Conservation (phyloP, 257 asterid genomes). For the Hygrophila difformis region DNA sequence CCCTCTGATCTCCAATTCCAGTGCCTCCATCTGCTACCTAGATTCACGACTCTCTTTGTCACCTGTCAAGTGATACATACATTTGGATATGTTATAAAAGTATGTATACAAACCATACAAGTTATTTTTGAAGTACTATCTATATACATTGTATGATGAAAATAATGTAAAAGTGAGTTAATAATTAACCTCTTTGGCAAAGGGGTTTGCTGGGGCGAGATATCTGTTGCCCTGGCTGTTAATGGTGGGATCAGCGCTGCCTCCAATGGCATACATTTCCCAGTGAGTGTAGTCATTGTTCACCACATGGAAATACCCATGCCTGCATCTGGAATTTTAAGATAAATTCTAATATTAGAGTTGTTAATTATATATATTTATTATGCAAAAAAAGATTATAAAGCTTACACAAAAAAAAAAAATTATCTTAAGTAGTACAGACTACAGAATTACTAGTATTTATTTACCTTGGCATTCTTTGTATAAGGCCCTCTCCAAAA, state of each 20-base stretch:
- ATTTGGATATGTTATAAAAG: no score
- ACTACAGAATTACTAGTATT: no score
- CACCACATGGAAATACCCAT: slow-evolving; percentile 89
- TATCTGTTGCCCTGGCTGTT: slow-evolving; percentile 94
- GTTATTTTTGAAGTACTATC: no score
- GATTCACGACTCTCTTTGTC: slow-evolving; percentile 50
- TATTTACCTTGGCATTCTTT: slow-evolving; percentile 51
- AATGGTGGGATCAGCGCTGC: slow-evolving; percentile 87
- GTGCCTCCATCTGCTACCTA: slow-evolving; percentile 42
- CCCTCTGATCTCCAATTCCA: slow-evolving; percentile 98
- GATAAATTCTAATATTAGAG: no score
- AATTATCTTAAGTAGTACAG: no score
- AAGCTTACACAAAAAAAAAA: no score
- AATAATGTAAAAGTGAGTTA: no score
- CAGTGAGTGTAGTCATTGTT: slow-evolving; percentile 92
- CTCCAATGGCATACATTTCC: slow-evolving; percentile 96
- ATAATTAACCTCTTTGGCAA: slow-evolving; percentile 84
- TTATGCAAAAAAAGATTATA: no score
- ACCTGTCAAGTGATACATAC: slow-evolving; percentile 55
- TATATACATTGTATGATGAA: no score
- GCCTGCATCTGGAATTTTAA: slow-evolving; percentile 68
- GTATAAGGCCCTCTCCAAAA: slow-evolving; percentile 42
- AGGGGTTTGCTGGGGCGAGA: slow-evolving; percentile 68
- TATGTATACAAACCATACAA: no score
- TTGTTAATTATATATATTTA: no score